Conservation (phyloP, 2,329 filamentous ascomycete genomes). For the Aspergillus pseudoglaucus region DNA sequence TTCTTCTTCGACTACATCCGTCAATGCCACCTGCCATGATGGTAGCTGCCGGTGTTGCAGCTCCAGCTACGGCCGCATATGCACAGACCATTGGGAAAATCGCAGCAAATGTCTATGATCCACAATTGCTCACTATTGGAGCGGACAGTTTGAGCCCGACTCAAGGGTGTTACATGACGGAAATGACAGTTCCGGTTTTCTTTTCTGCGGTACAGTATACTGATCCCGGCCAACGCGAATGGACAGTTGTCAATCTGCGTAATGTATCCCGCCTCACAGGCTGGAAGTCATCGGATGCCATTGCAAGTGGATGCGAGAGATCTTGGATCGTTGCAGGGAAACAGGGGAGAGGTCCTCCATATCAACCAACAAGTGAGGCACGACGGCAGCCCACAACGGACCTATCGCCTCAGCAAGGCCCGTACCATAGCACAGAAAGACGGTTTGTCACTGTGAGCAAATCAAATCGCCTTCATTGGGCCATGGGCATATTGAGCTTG, state of each 20-base stretch:
- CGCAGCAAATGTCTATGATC: constrained; percentile 58
- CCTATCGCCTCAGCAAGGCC: constrained; percentile 5
- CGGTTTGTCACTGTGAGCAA: constrained; percentile 56
- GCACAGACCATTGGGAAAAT: constrained; percentile 75
- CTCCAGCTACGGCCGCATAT: constrained; percentile 62
- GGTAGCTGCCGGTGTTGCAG: constrained; percentile 74
- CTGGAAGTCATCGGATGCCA: constrained; percentile 76
- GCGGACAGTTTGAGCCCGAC: constrained; percentile 61
- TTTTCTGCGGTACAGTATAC: constrained; percentile 78
- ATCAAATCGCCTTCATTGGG: constrained; percentile 63
- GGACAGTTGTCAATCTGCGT: constrained; percentile 67
- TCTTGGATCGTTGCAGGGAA: constrained; percentile 72
- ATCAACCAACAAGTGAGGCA: constrained; percentile 38
- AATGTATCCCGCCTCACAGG: constrained; percentile 75
- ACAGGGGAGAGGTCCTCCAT: constrained; percentile 69
- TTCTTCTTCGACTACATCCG: constrained; percentile 76
- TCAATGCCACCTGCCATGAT: constrained; percentile 87
- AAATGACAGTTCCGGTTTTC: constrained; percentile 76
- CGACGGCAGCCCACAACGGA: constrained; percentile 20
- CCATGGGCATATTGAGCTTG: constrained; percentile 70
- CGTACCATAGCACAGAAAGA: constrained; percentile 38
- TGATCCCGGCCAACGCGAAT: constrained; percentile 64
- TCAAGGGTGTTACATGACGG: constrained; percentile 73
- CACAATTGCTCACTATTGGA: constrained; percentile 29
- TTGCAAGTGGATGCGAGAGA: constrained; percentile 77